Evolutionary conservation across 371 early-diverging fungal genomes (phyloP), one percentile per base, ranked within the genome.

Genomic region (Fennellomyces sp.): DNA sequence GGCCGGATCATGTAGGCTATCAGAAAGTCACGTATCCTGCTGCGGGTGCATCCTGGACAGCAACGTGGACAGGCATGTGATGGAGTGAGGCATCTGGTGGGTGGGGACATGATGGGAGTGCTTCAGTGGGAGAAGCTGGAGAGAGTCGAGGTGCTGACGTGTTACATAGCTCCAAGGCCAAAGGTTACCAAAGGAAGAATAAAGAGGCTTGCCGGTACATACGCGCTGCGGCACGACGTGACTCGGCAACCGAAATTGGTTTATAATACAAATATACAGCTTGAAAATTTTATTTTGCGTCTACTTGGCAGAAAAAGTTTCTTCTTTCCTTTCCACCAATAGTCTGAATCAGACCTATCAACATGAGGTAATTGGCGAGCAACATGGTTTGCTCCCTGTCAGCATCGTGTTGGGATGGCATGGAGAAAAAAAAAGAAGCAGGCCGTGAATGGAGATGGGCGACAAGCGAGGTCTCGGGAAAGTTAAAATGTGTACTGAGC

Each of bases 71-170:
- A 81, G 75, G 23, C 95, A 94, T 73, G 91, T 90, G 10, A 64
- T 75, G 50, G 77, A 81, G 62, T 94, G 93, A 89, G 95, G 94
- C 0, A 94, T 94, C 61, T 92, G 91, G 85, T 94, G 89, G 89
- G 94, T 59, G 64, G 94, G n/a, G 91, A 92, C 64, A 80, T 94
- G 56, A 83, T 83, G 62, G 68, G 62, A n/a, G 41, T 91, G 33
- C 80, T 89, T 53, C 65, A 84, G 27, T 63, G 70, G 27, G 77
- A 83, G 47, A 86, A 86, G 7, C 29, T 93, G 21, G 75, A 85
- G 30, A 72, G 91, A 10, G 78, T 77, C 12, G 68, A 82, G 36
- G 66, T 81, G 27, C 81, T 94, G 0, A 92, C 94, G 2, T 89
- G 84, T 58, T 84, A 78, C 59, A 81, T 92, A 15, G 69, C 88